Conservation (phyloP, 2,329 filamentous ascomycete genomes). For the Madurella mycetomatis region DNA sequence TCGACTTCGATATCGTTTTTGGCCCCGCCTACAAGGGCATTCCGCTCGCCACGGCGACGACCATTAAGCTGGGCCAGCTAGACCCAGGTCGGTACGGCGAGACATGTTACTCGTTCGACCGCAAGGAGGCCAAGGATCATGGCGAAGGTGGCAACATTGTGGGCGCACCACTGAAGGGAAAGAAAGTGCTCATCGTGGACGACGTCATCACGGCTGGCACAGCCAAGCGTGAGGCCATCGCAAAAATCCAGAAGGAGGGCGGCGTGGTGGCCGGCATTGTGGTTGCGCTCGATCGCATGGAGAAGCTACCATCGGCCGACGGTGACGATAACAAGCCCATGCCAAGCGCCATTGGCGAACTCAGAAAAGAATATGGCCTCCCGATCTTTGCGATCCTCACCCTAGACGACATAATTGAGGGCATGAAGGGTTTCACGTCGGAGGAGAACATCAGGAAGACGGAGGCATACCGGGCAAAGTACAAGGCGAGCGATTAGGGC, state of each 20-base stretch:
- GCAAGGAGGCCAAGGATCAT: slow-evolving; percentile 94
- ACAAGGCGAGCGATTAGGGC: slow-evolving; percentile 53
- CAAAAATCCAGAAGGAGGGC: slow-evolving; percentile 80
- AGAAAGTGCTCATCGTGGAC: slow-evolving; percentile 85
- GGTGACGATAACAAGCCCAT: slow-evolving; percentile 64
- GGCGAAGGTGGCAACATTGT: slow-evolving; percentile 94
- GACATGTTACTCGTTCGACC: slow-evolving; percentile 84
- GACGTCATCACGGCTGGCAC: slow-evolving; percentile 96
- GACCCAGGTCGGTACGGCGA: slow-evolving; percentile 61
- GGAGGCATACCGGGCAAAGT: slow-evolving; percentile 68
- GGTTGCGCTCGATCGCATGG: slow-evolving; percentile 81
- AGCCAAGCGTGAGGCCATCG: slow-evolving; percentile 86
- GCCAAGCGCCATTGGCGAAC: slow-evolving; percentile 79
- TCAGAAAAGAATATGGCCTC: slow-evolving; percentile 76
- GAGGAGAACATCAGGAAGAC: slow-evolving; percentile 61
- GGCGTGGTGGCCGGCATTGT: slow-evolving; percentile 82
- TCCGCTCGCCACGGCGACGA: slow-evolving; percentile 74
- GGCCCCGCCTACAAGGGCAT: slow-evolving; percentile 97
- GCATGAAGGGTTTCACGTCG: slow-evolving; percentile 58
- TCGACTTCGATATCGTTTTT: slow-evolving; percentile 80
- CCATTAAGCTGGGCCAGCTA: slow-evolving; percentile 68
- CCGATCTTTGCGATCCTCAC: slow-evolving; percentile 81
- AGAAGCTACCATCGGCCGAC: slow-evolving; percentile 66
- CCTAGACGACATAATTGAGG: slow-evolving; percentile 75
- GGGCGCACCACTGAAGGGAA: slow-evolving; percentile 77